Conservation (phyloP, 139 green algal species). For the Micractinium sp. region DNA sequence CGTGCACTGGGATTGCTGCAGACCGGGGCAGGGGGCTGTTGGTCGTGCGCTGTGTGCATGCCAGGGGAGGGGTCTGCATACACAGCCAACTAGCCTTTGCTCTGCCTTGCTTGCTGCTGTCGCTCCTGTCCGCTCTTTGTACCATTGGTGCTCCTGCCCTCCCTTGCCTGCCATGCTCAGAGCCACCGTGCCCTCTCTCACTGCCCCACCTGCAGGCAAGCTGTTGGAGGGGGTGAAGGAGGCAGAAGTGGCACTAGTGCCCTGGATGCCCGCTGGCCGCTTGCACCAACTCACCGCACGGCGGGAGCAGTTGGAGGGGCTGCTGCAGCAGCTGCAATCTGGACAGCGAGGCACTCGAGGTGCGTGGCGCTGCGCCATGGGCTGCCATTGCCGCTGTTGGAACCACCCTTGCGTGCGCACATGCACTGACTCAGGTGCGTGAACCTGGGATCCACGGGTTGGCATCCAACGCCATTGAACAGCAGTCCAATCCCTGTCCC, state of each 20-base stretch:
- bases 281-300: slow-evolving; percentile 11
- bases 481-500: neutral
- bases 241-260: neutral
- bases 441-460: neutral
- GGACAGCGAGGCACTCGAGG: neutral
- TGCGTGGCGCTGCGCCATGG: no score
- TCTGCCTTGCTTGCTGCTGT: neutral
- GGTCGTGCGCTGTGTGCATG: no score
- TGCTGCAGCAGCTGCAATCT: slow-evolving; percentile 13
- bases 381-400: neutral
- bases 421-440: no score
- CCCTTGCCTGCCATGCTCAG: neutral
- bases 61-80: neutral
- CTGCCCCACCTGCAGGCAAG: slow-evolving; percentile 5
- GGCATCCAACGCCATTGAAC: no score
- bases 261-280: slow-evolving; percentile 13
- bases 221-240: neutral
- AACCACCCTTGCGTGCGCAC: no score
- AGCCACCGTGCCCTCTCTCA: neutral
- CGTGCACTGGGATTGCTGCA: no score
- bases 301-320: neutral
- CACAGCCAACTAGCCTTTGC: neutral
- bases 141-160: neutral
- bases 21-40: no score
- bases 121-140: neutral